Evolutionary conservation across 345 rosid genomes (phyloP), one percentile per base, ranked within the genome.

Genomic region (Syzygium grande): DNA sequence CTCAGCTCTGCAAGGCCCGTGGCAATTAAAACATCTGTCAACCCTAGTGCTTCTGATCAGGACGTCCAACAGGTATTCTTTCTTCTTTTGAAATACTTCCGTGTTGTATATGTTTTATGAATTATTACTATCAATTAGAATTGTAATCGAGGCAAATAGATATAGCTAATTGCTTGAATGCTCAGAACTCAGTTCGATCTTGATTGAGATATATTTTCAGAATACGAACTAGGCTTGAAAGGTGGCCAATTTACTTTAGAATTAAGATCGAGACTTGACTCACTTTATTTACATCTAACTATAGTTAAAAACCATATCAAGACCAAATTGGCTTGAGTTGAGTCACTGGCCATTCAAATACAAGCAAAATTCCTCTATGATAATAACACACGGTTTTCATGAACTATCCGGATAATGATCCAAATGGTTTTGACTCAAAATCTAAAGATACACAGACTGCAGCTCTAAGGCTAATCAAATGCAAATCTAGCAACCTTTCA

Each of bases 1-100:
- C 84, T 97, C 89, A 93, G 99, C 91, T 97, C 99, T 85, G 93
- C 99, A 77, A 94, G 92, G 90, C 95, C 98, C 68, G 97, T 96
- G 89, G 98, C 97, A 51, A 91, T 96, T 91, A 98, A 96, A 87
- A 95, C 97, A 86, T 92, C 99, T 86, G 92, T 89, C 85, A 94
- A 94, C 88, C 96, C 98, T 63, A 94, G 93, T 90, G 92, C 95
- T 87, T 92, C 98, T 41, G 99, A 97, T 88, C 99, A 97, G 93
- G 99, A 97, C 88, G 94, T 95, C 89, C 99, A 97, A 90, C 99
- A 97, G 99, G 99, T 96, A 91, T 58, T 41, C 51, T 86, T 89
- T 52, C 85, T 38, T 87, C 11, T 43, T 87, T 86, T 23, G 83
- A 73, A 73, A 12, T 65, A 73, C 25, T 65, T 65, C 84, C 86